phyloP scores from a whole-genome alignment of 2,329 filamentous ascomycete genomes.

The Colletotrichum chlorophyti region DNA sequence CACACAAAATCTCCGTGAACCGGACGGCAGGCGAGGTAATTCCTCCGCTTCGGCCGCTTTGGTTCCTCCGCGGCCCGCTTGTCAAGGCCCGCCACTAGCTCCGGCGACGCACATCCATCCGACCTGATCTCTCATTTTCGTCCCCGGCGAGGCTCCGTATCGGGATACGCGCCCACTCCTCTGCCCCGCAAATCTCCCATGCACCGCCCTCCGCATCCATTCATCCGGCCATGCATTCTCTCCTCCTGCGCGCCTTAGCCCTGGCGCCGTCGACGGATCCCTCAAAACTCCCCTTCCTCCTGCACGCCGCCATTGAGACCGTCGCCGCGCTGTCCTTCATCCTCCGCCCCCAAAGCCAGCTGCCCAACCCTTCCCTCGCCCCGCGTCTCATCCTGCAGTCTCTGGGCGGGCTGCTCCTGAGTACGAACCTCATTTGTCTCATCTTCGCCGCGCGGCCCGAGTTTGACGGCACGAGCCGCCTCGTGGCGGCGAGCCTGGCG shows the following conservation, averaged over 20 bases:
- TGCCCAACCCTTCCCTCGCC: slow-evolving; percentile 46
- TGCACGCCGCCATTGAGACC: slow-evolving; percentile 47
- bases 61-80: slow-evolving; percentile 20
- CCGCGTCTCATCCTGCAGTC: slow-evolving; percentile 52
- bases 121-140: too few species aligned
- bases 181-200: too few species aligned
- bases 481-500: slow-evolving; percentile 48
- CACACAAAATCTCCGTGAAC: too few species aligned
- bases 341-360: slow-evolving; percentile 47
- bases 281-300: slow-evolving; percentile 44
- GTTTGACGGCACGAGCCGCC: slow-evolving; percentile 39
- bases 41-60: slow-evolving; percentile 5
- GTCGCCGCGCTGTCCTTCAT: slow-evolving; percentile 55
- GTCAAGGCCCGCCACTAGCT: neutral
- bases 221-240: too few species aligned
- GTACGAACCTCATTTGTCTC: slow-evolving; percentile 51
- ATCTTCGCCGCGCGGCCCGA: slow-evolving; percentile 39
- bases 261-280: too few species aligned
- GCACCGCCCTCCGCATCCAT: too few species aligned
- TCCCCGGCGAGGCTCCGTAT: too few species aligned
- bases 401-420: slow-evolving; percentile 54
- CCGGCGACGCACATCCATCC: too few species aligned
- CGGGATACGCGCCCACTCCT: neutral
- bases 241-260: too few species aligned
- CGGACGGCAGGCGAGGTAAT: too few species aligned